Conservation (phyloP, 164 flowering plant genomes). For the Umbellularia californica region DNA sequence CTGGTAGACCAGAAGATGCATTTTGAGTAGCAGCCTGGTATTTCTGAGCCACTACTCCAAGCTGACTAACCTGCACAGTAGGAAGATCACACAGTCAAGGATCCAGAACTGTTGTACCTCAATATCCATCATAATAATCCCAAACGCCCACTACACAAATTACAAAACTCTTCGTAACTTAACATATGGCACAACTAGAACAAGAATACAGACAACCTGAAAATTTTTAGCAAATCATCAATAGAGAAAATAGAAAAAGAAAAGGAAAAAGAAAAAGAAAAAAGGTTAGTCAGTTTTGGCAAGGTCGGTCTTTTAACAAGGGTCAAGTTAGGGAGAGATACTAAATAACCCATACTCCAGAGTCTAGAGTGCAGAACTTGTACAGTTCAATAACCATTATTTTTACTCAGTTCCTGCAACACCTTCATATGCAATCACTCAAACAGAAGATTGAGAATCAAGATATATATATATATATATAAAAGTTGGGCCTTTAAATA, state of each 20-base stretch:
- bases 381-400: no score
- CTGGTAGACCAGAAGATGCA: constrained; percentile 60
- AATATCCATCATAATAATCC: constrained; percentile 3
- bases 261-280: neutral
- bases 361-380: neutral
- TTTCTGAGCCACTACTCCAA: constrained; percentile 92
- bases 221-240: neutral
- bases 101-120: neutral
- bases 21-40: constrained; percentile 88
- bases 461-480: neutral
- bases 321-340: neutral
- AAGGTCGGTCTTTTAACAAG: neutral
- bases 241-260: neutral
- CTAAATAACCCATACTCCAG: neutral
- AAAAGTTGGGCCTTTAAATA: neutral
- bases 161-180: neutral
- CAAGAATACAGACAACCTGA: neutral
- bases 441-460: no score
- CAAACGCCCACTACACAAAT: neutral
- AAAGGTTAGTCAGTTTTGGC: neutral
- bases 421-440: neutral
- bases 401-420: neutral
- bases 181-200: neutral
- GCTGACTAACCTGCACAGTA: constrained; percentile 78
- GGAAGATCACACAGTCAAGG: constrained; percentile 3